Base-by-base conservation (phyloP, 176 grass and related monocot species). In the Aegilops bicornis region DNA sequence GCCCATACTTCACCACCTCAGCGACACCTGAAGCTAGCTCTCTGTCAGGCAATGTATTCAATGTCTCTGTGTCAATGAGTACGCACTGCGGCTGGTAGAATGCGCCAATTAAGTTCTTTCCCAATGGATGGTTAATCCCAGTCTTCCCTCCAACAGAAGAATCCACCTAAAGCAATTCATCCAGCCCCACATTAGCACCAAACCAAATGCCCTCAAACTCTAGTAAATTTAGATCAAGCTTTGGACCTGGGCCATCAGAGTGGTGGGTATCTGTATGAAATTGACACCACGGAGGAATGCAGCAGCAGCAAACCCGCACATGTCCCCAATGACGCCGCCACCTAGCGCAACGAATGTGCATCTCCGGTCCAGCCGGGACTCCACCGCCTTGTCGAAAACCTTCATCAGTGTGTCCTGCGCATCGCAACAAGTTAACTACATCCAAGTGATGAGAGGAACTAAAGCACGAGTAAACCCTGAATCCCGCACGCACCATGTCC, bases 211-310 rank as follows among this genome's bases (percentile, higher is more conserved):
- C n/a, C n/a, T 27, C 75, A n/a, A 61, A 74, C 59, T 48, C 43
- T 47, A 84, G 74, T 61, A 36, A 56, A 84, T 9, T 37, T 13
- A 77, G n/a, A 82, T n/a, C 59, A 81, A 84, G 60, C 47, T 69
- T 89, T 71, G 81, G 22, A 95, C 94, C 92, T 96, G 92, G 16
- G 97, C 94, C 97, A 99, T 99, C 66, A 93, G 80, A 88, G 97
- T 96, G 48, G 94, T 99, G 7, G 97, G 97, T 86, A 99, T 99
- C 78, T 99, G 94, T 93, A 99, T 94, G 84, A 99, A 96, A 91
- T 99, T 99, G 89, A 99, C 97, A 16, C 97, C 97, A 27, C 92
- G 94, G 40, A 99, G 87, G 83, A 93, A 99, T 24, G 92, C 73
- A 29, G 94, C 90, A 16, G 94, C 94, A 2, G 94, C 94, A 70